A percentile compares a stretch with the other conserved stretches of the same genome.
Evolutionary conservation across 2,329 filamentous ascomycete species (phyloP).

Genomic region (Conoideocrella luteorostrata): DNA sequence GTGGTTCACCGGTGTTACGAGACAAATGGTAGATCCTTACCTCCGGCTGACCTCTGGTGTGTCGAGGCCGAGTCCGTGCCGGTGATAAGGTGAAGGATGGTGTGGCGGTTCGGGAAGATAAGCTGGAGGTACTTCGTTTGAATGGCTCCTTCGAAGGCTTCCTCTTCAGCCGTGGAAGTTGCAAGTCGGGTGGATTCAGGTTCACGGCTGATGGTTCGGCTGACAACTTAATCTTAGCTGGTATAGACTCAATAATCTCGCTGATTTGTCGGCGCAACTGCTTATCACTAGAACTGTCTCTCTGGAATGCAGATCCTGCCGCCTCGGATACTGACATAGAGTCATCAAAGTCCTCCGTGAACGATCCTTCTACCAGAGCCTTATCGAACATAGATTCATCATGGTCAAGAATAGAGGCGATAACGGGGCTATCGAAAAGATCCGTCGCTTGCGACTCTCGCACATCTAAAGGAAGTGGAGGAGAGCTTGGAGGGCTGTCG

Average conservation of each 20-base stretch:
- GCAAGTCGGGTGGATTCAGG: conserved; percentile 53
- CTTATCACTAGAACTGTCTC: conserved; percentile 47
- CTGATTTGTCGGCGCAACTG: conserved; percentile 75
- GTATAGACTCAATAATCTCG: conserved; percentile 70
- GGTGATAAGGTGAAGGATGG: conserved; percentile 66
- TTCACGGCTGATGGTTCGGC: conserved; percentile 44
- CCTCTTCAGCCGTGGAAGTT: conserved; percentile 40
- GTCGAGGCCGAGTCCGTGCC: conserved; percentile 46
- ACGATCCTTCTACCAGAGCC: conserved; percentile 37
- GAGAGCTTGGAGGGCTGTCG: conserved; percentile 44
- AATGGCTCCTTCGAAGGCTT: conserved; percentile 36
- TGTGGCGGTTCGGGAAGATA: conserved; percentile 53
- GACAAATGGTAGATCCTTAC: conserved; percentile 92
- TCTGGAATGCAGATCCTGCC: conserved; percentile 17
- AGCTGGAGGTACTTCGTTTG: conserved; percentile 43
- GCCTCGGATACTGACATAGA: conserved; percentile 27
- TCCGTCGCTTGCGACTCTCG: conserved; percentile 27
- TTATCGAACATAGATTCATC: conserved; percentile 31
- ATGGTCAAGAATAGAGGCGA: conserved; percentile 33
- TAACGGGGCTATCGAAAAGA: conserved; percentile 40
- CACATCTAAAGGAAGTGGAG: conserved; percentile 24
- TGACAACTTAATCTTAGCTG: conserved; percentile 70
- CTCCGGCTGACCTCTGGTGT: conserved; percentile 54
- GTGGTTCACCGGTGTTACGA: conserved; percentile 73
- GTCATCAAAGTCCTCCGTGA: conserved; percentile 41